Base-by-base conservation (phyloP, 2,329 filamentous ascomycete species). In the Xylariomycetidae sp. region DNA sequence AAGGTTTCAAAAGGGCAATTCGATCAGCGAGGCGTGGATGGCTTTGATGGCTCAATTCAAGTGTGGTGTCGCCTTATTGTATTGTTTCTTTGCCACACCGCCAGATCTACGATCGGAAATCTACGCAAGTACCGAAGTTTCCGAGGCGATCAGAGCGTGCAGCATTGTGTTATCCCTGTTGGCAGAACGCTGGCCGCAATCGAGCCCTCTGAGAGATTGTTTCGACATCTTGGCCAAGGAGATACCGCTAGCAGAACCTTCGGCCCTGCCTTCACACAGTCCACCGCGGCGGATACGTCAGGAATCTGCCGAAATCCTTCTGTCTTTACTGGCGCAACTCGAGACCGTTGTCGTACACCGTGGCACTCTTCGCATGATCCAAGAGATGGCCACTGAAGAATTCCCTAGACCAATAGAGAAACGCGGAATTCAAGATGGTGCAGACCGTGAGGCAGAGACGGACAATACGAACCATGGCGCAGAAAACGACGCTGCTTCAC, bases 11-110 rank as follows among this genome's bases (percentile, higher is more conserved):
- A 52, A 49, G 44, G 50, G 47, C 19, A 42, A 41, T 10, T 39
- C 48, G 15, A 48, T 54, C 27, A 43, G 46, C 4, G 44, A 50
- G 31, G 40, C 46, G 5, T 55, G 54, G 53, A 38, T 55, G 20
- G 34, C 13, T 5, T 23, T 31, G 12, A 5, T 36, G 5, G 23
- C 34, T 12, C 34, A 36, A 18, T 36, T 36, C 25, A 31, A 36
- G 17, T 32, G 28, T 25, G 34, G 34, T 15, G 34, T 36, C 15
- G 29, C 34, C 13, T 22, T 36, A 20, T 25, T 36, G 10, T 36
- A 36, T 25, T 31, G 27, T 29, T 36, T 36, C 23, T 36, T 27
- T 17, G 34, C 34, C 12, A 36, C 34, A 10, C 34, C 34, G 22
- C 34, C 34, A 6, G 7, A 16, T 5, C 16, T 15, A 15, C 15